Percentiles rank a stretch among this genome's conserved stretches.
phyloP scores from a whole-genome alignment of 306 rosid species.

The Sindora glabra region DNA sequence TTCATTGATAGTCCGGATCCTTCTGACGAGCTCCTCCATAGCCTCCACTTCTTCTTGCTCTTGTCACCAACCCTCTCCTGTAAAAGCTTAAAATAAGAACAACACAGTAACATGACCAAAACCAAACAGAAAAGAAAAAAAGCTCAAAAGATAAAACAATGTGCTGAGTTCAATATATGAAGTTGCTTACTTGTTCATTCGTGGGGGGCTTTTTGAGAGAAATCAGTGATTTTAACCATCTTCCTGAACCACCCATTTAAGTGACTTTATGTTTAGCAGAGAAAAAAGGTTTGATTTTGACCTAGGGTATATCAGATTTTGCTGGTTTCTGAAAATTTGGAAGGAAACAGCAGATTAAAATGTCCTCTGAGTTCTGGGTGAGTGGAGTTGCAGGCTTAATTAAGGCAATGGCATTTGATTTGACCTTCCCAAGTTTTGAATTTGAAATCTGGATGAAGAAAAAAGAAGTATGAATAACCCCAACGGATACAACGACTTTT shows the following conservation, averaged over 20 bases:
- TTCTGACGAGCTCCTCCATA: constrained; percentile 73
- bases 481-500: constrained; percentile 37
- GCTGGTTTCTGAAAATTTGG: background rate
- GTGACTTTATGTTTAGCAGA: background rate
- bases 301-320: background rate
- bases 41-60: constrained; percentile 74
- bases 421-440: constrained; percentile 40
- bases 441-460: constrained; percentile 33
- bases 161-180: background rate
- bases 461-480: background rate
- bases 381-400: constrained; percentile 15
- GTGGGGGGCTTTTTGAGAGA: constrained; percentile 36
- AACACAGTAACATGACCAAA: background rate
- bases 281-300: background rate
- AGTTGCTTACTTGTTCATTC: constrained; percentile 39
- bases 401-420: constrained; percentile 9
- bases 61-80: constrained; percentile 51
- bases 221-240: constrained; percentile 74
- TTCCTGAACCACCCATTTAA: constrained; percentile 75
- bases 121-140: background rate
- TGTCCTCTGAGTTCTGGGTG: too few relatives aligned
- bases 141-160: too few relatives aligned
- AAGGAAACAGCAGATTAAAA: background rate
- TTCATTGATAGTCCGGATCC: constrained; percentile 36
- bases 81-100: background rate